Conservation (phyloP, 2,329 filamentous ascomycete species). For the Ophiocordyceps sinensis region DNA sequence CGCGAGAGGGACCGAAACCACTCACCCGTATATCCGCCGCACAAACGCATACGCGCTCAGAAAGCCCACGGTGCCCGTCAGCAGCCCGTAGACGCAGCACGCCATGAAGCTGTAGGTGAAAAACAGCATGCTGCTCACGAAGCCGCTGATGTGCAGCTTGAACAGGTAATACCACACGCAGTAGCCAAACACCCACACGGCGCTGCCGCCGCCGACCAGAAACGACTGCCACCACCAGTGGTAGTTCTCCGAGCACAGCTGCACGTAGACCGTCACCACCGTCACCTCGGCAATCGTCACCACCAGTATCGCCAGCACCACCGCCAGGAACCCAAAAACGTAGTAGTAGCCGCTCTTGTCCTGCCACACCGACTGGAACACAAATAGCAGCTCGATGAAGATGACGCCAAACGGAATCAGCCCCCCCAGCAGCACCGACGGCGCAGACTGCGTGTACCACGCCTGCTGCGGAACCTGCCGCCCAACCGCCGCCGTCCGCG, state of each 20-base stretch:
- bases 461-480: slow-evolving; percentile 61
- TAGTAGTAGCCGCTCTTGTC: slow-evolving; percentile 90
- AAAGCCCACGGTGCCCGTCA: slow-evolving; percentile 76
- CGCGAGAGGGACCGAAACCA: too few relatives aligned
- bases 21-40: slow-evolving; percentile 65
- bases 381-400: slow-evolving; percentile 75
- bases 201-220: slow-evolving; percentile 59
- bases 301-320: slow-evolving; percentile 57
- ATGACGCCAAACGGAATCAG: slow-evolving; percentile 75
- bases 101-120: slow-evolving; percentile 76
- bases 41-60: slow-evolving; percentile 75
- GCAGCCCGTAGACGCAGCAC: slow-evolving; percentile 64
- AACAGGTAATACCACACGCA: slow-evolving; percentile 73
- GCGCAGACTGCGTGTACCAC: slow-evolving; percentile 56
- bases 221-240: slow-evolving; percentile 92
- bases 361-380: slow-evolving; percentile 79
- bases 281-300: slow-evolving; percentile 72
- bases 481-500: slow-evolving; percentile 56
- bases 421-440: slow-evolving; percentile 56
- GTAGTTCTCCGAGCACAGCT: slow-evolving; percentile 75
- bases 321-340: slow-evolving; percentile 71
- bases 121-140: slow-evolving; percentile 67
- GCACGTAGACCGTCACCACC: slow-evolving; percentile 68
- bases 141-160: slow-evolving; percentile 67
- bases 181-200: slow-evolving; percentile 71